phyloP scores from a whole-genome alignment of 148 eudicot species.

The Rhododendron griersonianum region DNA sequence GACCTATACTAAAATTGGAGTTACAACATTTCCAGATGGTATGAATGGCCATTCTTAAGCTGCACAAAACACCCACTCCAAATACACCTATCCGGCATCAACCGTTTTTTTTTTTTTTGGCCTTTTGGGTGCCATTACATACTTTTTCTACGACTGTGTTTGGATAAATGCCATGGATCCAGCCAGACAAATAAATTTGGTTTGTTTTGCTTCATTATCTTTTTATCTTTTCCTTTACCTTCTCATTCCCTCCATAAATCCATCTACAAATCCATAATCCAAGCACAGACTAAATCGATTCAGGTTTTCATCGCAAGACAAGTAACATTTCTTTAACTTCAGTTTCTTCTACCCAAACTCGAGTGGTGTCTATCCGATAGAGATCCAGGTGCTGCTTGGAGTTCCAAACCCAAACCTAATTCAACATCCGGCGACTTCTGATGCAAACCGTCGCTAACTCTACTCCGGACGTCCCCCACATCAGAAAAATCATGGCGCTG shows the following conservation, averaged over 20 bases:
- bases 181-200: not conserved
- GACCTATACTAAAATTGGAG: not conserved
- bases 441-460: slow-evolving; percentile 34
- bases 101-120: not conserved
- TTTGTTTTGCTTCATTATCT: not conserved
- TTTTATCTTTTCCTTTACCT: not conserved
- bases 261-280: not conserved
- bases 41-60: not conserved
- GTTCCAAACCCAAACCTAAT: slow-evolving; percentile 28
- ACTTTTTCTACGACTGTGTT: not conserved
- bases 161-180: not conserved
- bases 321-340: slow-evolving; percentile 27
- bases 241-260: not conserved
- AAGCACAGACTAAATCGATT: not conserved
- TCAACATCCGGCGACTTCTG: slow-evolving; percentile 34
- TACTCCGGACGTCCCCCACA: slow-evolving; percentile 16
- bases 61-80: not conserved
- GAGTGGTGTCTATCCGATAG: slow-evolving; percentile 8
- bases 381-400: slow-evolving; percentile 16
- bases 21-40: not conserved
- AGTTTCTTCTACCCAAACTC: slow-evolving; percentile 25
- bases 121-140: not conserved
- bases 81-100: not conserved
- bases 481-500: slow-evolving; percentile 45
- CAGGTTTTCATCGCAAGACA: slow-evolving; percentile 23